Evolutionary conservation across 768 basidiomycete genomes (phyloP).

Genomic region (Boletus rubroflammeus): DNA sequence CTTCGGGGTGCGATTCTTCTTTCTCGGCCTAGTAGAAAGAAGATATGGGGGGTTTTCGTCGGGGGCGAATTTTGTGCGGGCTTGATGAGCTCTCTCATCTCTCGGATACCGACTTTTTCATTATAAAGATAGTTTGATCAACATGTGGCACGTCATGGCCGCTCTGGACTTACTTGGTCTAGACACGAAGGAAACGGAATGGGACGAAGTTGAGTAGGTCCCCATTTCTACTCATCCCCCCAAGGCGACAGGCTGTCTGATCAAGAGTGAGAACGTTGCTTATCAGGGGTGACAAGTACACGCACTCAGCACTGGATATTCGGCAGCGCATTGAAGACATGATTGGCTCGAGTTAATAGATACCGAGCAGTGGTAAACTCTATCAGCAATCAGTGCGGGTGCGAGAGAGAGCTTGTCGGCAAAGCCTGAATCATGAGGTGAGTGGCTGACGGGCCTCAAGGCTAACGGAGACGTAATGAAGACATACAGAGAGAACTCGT

Average conservation of each 20-base stretch:
- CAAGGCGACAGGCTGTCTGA: neutral
- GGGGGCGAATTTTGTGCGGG: slow-evolving; percentile 10
- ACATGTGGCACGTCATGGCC: neutral
- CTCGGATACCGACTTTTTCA: neutral
- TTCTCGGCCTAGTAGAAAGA: neutral
- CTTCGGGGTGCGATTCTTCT: neutral
- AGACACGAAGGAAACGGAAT: neutral
- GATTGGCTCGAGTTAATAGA: neutral
- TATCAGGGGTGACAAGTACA: neutral
- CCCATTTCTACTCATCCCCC: neutral
- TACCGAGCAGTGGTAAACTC: slow-evolving; percentile 2
- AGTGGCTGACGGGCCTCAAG: neutral
- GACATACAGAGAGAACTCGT: neutral
- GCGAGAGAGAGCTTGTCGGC: neutral
- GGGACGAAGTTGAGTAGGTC: neutral
- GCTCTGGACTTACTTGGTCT: neutral
- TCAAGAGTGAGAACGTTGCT: neutral
- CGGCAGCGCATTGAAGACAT: neutral
- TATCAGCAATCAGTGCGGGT: neutral
- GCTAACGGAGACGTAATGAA: neutral
- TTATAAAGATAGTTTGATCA: neutral
- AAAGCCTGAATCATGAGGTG: neutral
- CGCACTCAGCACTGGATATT: neutral
- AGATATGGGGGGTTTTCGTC: neutral
- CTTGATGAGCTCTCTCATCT: neutral